Base-by-base conservation (phyloP, 331 rosid species). In the Erythrophleum ivorense region DNA sequence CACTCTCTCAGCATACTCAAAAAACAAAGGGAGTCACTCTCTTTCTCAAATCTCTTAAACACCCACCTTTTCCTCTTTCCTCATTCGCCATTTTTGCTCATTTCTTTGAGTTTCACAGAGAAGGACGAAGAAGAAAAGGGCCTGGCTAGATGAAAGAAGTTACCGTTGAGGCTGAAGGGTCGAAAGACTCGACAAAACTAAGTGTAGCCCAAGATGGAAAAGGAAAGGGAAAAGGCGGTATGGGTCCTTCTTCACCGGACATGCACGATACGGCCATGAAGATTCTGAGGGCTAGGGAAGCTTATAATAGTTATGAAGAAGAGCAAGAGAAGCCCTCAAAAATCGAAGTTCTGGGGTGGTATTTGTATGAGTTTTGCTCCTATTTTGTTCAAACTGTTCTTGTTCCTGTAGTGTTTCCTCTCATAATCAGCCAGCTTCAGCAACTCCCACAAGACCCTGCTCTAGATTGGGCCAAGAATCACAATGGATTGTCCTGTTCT, bases 391-490 rank as follows among this genome's bases (percentile, higher is more conserved):
- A 71, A 52, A 80, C 91, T 0, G 88, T 92, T 75, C 85, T 94
- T 46, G 78, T 94, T 16, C 98, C 97, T 1, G 67, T 94, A 0
- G 86, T 94, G 12, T 92, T 94, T 74, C 97, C 98, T 9, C 94
- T 94, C 83, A 88, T 94, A 8, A 84, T 94, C 48, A 80, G 91
- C 79, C 97, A 91, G 85, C 81, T 91, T 49, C 88, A 86, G 63
- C 66, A 83, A 4, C 57, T 67, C 36, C 70, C 88, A 5, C 58
- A 54, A 1, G 88, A 73, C 19, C 66, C 87, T 33, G 21, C 78
- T 38, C 62, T 10, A 3, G 86, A 84, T 0, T 88, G 89, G 89
- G 1, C 18, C 43, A 58, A 50, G 18, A 69, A 31, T 24, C 79
- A 71, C 76, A 68, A 10, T 7, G 94, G 86, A 38, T n/a, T 75